A percentile compares a stretch with the other conserved stretches of the same genome.
These are phyloP conservation scores for Rubia tinctorum DNA, from an alignment of 305 asterid genomes.

Conservation along the genomic window DNA sequence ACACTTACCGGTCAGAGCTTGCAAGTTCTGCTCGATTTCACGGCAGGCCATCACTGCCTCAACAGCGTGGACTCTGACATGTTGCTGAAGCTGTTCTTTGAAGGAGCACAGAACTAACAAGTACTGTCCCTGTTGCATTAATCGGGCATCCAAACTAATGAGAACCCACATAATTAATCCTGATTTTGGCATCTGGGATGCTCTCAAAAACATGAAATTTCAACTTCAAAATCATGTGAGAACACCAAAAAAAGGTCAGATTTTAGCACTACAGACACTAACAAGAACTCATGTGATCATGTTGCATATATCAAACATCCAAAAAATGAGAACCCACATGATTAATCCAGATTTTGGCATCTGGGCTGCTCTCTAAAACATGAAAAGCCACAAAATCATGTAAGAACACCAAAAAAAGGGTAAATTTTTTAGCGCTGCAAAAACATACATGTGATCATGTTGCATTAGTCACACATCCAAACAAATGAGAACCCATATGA, in stretches of 20 bases:
- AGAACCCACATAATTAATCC: not conserved
- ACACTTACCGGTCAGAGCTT: conserved; percentile 67
- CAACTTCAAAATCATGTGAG: not conserved
- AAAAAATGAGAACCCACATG: not conserved
- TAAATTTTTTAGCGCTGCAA: not conserved
- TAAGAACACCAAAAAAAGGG: not conserved
- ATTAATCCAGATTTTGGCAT: not conserved
- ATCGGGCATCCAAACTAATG: not conserved
- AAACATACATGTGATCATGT: conserved; percentile 20
- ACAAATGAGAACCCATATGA: not conserved
- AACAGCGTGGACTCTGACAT: conserved; percentile 95
- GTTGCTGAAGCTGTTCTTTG: conserved; percentile 95
- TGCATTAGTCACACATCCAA: conserved; percentile 3
- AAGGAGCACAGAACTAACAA: conserved; percentile 83
- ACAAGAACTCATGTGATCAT: conserved; percentile 6
- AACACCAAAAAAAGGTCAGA: not conserved
- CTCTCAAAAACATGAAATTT: not conserved
- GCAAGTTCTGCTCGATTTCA: conserved; percentile 85
- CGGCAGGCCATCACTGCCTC: conserved; percentile 99
- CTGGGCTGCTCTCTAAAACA: not conserved
- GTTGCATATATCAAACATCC: conserved; percentile 20
- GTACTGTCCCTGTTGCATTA: conserved; percentile 68
- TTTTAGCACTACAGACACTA: not conserved
- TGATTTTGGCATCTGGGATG: not conserved
- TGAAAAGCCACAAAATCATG: not conserved